Evolutionary conservation across 208 protist genomes (phyloP).

Genomic region (Wallacemonas sp.): DNA sequence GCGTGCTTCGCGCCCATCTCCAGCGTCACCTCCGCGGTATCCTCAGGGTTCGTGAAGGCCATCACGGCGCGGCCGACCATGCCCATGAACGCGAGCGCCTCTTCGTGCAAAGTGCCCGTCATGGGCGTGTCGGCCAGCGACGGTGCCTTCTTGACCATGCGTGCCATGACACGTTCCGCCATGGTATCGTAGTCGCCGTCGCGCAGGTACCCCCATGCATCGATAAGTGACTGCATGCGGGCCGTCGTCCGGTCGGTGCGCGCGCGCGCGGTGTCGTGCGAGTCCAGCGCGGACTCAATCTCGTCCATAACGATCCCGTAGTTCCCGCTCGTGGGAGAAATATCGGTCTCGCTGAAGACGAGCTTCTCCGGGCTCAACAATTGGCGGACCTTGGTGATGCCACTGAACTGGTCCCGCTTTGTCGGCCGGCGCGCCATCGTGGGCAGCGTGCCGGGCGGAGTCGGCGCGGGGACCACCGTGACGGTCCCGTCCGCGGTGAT

Average conservation of each 20-base stretch:
- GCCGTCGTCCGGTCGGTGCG: not conserved
- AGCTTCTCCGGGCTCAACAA: not conserved
- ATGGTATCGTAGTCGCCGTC: conserved; percentile 21
- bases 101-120: not conserved
- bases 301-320: not conserved
- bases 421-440: too few species aligned
- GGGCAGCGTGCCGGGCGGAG: too few species aligned
- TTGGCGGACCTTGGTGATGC: not conserved
- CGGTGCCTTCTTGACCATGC: conserved; percentile 14
- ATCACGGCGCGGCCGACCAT: conserved; percentile 26
- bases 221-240: conserved; percentile 13
- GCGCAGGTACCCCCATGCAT: conserved; percentile 24
- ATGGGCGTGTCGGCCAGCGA: conserved; percentile 8
- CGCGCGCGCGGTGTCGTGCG: not conserved
- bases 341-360: not conserved
- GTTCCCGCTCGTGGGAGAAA: not conserved
- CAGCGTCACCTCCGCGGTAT: conserved; percentile 21
- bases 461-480: too few species aligned
- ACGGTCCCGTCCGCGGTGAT: not conserved
- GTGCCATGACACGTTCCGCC: conserved; percentile 16
- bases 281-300: not conserved
- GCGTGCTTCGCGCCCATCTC: conserved; percentile 28
- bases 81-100: conserved; percentile 19
- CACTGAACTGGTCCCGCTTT: not conserved
- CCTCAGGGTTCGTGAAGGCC: conserved; percentile 22